Percentiles rank a stretch among this genome's conserved stretches.
Conservation (phyloP, 805 yeast species). For the Saccharomycopsis fodiens region DNA sequence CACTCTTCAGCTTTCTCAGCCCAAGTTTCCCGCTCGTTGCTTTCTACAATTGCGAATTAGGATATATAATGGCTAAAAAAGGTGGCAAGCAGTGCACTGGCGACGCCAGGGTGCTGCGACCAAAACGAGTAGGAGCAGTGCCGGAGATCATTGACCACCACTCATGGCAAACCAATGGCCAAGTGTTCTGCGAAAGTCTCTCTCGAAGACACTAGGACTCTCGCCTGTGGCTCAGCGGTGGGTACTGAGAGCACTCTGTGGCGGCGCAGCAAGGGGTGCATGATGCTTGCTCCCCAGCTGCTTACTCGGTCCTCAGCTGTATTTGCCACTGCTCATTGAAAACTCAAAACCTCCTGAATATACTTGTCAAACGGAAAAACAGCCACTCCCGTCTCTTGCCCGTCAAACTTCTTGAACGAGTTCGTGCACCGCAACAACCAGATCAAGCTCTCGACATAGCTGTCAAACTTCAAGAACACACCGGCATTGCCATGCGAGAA, state of each 20-base stretch:
- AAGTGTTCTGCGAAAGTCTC: no score
- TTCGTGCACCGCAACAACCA: conserved; percentile 73
- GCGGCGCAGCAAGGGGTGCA: neutral
- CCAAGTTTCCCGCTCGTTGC: no score
- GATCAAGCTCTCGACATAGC: conserved; percentile 73
- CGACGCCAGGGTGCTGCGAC: no score
- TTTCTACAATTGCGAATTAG: no score
- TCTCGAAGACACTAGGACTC: neutral
- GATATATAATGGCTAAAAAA: no score
- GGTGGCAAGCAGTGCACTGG: no score
- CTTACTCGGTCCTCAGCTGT: conserved; percentile 12
- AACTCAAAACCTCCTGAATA: conserved; percentile 41
- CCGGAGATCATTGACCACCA: no score
- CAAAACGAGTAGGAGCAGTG: no score
- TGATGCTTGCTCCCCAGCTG: neutral
- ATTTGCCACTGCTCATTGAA: no score
- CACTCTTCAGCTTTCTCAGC: no score
- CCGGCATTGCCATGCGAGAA: conserved; percentile 29
- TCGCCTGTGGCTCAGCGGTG: neutral
- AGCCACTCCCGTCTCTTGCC: conserved; percentile 67
- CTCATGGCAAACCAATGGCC: no score
- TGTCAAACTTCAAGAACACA: conserved; percentile 58
- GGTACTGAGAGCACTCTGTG: no score
- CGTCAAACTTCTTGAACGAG: conserved; percentile 68
- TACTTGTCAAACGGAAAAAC: conserved; percentile 59